These are phyloP conservation scores for Pleurotus tuber-regium DNA, from an alignment of 768 basidiomycete genomes.

Conservation along the genomic window DNA sequence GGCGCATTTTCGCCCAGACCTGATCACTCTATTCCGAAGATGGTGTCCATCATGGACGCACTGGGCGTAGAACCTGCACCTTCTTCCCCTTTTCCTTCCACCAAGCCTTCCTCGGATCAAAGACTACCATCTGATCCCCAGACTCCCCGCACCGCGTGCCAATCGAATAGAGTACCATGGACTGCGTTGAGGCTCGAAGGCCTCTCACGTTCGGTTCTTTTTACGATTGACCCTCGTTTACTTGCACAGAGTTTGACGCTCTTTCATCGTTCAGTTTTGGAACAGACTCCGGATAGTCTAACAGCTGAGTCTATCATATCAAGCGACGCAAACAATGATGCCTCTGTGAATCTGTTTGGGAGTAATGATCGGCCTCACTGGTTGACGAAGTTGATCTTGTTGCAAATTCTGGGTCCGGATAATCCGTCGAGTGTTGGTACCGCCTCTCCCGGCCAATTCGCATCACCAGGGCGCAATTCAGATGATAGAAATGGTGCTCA, in stretches of 20 bases:
- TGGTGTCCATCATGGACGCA: constrained; percentile 46
- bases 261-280: constrained; percentile 56
- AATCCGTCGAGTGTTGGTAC: constrained; percentile 28
- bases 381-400: constrained; percentile 70
- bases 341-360: constrained; percentile 51
- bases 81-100: constrained; percentile 22
- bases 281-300: constrained; percentile 51
- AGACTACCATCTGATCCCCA: constrained; percentile 26
- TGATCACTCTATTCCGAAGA: constrained; percentile 30
- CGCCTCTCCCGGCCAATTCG: constrained; percentile 10
- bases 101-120: constrained; percentile 22
- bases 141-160: constrained; percentile 15
- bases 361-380: constrained; percentile 74
- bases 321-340: constrained; percentile 20
- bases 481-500: constrained; percentile 29
- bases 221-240: constrained; percentile 57
- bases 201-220: constrained; percentile 63
- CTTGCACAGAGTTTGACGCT: constrained; percentile 62
- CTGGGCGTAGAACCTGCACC: constrained; percentile 23
- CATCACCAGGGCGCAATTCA: constrained; percentile 27
- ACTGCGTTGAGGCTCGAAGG: constrained; percentile 59
- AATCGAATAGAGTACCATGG: constrained; percentile 38
- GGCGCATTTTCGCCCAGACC: constrained; percentile 56
- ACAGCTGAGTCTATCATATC: constrained; percentile 43
- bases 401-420: constrained; percentile 69